Evolutionary conservation across 441 rosid species (phyloP).

Genomic region (Geranium incanum): DNA sequence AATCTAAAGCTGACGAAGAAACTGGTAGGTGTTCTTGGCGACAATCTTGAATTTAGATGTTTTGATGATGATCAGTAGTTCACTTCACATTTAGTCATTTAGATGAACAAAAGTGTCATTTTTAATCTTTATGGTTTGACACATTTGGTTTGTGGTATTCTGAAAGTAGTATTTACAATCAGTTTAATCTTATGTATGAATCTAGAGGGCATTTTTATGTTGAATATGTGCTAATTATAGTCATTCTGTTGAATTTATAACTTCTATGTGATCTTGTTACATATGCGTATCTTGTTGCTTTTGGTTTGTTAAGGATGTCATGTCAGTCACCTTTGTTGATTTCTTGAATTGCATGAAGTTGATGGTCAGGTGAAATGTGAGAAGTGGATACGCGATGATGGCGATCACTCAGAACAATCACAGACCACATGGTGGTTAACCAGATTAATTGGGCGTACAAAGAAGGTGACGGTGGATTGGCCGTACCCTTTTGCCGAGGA

Average conservation of each 20-base stretch:
- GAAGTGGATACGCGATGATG: slow-evolving; percentile 7
- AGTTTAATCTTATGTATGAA: too few relatives aligned
- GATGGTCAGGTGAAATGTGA: slow-evolving; percentile 6
- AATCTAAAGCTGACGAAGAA: slow-evolving; percentile 10
- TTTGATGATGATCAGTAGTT: background rate
- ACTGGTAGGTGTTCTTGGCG: background rate
- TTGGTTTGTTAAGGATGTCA: background rate
- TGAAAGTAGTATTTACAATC: too few relatives aligned
- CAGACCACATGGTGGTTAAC: slow-evolving; percentile 9
- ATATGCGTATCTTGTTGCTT: background rate
- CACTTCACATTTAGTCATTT: background rate
- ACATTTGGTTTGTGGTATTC: too few relatives aligned
- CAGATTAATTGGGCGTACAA: slow-evolving; percentile 1
- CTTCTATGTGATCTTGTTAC: background rate
- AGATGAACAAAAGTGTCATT: background rate
- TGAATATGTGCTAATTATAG: background rate
- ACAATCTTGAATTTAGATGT: background rate
- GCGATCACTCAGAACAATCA: background rate
- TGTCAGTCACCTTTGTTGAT: background rate
- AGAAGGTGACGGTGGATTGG: background rate
- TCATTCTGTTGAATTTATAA: background rate
- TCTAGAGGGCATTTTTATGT: background rate
- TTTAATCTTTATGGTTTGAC: too few relatives aligned
- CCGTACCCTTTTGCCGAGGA: slow-evolving; percentile 10
- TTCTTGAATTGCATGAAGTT: slow-evolving; percentile 3